Conservation (phyloP, 148 eudicot genomes). For the Cornus kousa region DNA sequence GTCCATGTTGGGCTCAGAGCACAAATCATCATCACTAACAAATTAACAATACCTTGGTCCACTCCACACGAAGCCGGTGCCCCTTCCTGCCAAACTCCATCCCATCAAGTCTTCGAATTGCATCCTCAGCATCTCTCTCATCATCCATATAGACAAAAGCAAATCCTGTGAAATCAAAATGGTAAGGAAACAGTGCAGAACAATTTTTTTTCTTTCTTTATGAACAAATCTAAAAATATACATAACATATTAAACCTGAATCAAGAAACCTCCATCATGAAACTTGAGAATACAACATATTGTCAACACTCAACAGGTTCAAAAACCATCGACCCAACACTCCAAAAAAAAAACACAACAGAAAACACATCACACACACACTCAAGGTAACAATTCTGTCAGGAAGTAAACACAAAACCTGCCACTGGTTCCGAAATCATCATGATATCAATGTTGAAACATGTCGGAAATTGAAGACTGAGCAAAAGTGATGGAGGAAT, state of each 20-base stretch:
- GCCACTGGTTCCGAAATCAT: conserved; percentile 58
- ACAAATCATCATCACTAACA: neutral
- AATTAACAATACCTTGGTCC: conserved; percentile 65
- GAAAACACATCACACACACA: neutral
- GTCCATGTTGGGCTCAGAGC: neutral
- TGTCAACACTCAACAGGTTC: conserved; percentile 21
- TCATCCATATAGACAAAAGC: conserved; percentile 89
- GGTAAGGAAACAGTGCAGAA: conserved; percentile 24
- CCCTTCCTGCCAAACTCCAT: conserved; percentile 81
- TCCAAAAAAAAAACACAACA: conserved; percentile 24
- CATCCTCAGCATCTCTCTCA: conserved; percentile 80
- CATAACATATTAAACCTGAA: neutral
- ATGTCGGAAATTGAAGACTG: conserved; percentile 63
- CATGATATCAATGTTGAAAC: conserved; percentile 65
- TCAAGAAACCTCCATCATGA: conserved; percentile 15
- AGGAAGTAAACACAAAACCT: conserved; percentile 68
- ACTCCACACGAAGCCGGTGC: conserved; percentile 75
- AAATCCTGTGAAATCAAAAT: conserved; percentile 51
- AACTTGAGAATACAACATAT: conserved; percentile 19
- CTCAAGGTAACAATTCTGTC: conserved; percentile 23
- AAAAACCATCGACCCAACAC: conserved; percentile 4
- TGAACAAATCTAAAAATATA: conserved; percentile 12
- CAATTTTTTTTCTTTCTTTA: conserved; percentile 11
- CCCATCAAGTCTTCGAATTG: conserved; percentile 67
- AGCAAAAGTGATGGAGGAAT: conserved; percentile 67